Base-by-base conservation (phyloP, 441 rosid species). In the Isatis lusitanica region DNA sequence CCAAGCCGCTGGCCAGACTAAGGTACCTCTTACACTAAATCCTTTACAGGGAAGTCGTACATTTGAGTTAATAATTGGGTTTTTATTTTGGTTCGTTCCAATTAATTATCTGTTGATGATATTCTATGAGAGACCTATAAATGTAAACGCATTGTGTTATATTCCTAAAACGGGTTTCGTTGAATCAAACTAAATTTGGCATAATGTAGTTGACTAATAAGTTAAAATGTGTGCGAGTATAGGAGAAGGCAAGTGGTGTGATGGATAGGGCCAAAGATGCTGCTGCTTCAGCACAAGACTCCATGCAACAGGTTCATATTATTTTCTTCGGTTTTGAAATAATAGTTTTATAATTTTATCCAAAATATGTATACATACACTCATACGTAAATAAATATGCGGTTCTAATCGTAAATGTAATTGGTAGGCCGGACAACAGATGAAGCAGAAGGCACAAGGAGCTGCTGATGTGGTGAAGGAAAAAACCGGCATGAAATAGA, bases 181-280 rank as follows among this genome's bases (percentile, higher is more conserved):
- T 26, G 3, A 4, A 7, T 16, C 8, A 47, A 17, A 18, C 15
- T 4, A 18, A 36, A 11, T 40, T 28, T 63, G 39, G 21, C 9
- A 43, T 9, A 57, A 57, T 56, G 8, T 30, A 55, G 31, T 15
- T 40, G n/a, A 40, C 40, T 35, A 10, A 63, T 7, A 24, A 16
- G 33, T 24, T 15, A 17, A 26, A 36, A 59, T n/a, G 2, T 55
- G 30, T 65, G 4, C 46, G 18, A 38, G 50, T 10, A 24, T n/a
- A 76, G 80, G 80, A 71, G 68, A 76, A 76, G 64, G 73, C 80
- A 42, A 61, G 80, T 64, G 80, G 80, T 7, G 2, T 71, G 40
- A 63, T 63, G 80, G 80, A 71, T 26, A 76, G 4, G 36, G 76
- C 76, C 30, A 71, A 59, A 24, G 80, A 76, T 76, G 44, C 73